Evolutionary conservation across 192 early-diverging fungal species (phyloP).

Genomic region (Cladochytrium replicatum): DNA sequence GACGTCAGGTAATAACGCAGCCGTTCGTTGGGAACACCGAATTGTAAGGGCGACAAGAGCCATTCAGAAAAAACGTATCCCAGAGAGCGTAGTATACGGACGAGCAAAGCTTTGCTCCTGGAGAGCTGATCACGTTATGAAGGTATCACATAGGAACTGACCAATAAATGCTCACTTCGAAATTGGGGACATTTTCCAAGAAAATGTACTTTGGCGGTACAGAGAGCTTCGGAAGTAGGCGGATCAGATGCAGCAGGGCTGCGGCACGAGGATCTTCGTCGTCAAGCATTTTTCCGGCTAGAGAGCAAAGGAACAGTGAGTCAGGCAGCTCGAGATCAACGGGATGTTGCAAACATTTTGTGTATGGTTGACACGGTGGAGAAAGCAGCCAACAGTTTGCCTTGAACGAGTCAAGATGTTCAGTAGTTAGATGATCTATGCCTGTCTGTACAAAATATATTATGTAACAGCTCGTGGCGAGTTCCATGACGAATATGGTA

Average conservation of each 20-base stretch:
- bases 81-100: constrained; percentile 21
- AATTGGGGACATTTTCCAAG: constrained; percentile 51
- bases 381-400: constrained; percentile 82
- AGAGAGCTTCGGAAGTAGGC: constrained; percentile 23
- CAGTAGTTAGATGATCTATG: constrained; percentile 38
- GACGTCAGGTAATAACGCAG: constrained; percentile 40
- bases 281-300: constrained; percentile 69
- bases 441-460: constrained; percentile 19
- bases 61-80: constrained; percentile 35
- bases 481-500: background rate
- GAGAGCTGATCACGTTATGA: constrained; percentile 7
- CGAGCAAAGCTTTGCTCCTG: constrained; percentile 20
- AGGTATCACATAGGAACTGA: background rate
- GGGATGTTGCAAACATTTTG: constrained; percentile 16
- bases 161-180: constrained; percentile 25
- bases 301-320: constrained; percentile 25
- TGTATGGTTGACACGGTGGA: constrained; percentile 79
- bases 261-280: constrained; percentile 33
- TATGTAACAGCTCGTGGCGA: background rate
- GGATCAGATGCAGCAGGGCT: constrained; percentile 33
- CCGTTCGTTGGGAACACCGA: constrained; percentile 46
- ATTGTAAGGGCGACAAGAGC: constrained; percentile 33
- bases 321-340: background rate
- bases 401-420: constrained; percentile 45
- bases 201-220: constrained; percentile 31